Evolutionary conservation across 2,329 filamentous ascomycete species (phyloP), one percentile per base, ranked within the genome.

Genomic region (Botrytis elliptica): DNA sequence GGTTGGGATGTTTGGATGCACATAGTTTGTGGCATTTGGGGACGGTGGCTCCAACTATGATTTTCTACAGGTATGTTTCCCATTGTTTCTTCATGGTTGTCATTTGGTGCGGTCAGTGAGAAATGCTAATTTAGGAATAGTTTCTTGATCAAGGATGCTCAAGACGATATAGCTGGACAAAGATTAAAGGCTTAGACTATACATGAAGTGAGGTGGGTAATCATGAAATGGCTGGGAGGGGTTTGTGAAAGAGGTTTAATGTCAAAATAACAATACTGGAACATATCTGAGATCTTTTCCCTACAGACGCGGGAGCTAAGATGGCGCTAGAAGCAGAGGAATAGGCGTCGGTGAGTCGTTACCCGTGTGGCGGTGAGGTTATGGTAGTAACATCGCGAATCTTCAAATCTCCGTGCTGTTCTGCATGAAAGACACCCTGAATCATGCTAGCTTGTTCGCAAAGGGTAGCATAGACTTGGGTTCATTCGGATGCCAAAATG

Each of bases 21-120:
- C 96, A 99, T 84, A 95, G 93, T 80, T 83, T 99, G 76, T 99
- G 96, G 96, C 96, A 99, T 87, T 82, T 97, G 75, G 94, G 95
- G 73, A 99, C 96, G 0, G 95, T 99, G 69, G 88, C 88, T 46
- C 96, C 96, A 16, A 93, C 93, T 0, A 85, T 96, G 68, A 88
- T 97, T 85, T 98, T 93, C 93, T 99, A 99, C 83, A 94, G 92
- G 95, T 98, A 85, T 86, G 94, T 90, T 63, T 55, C 25, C 16
- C 18, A 38, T 38, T 18, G 44, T 14, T 40, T 16, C 20, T n/a
- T 12, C 1, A 7, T 12, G 1, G 1, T 5, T 16, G 29, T 40
- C 49, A n/a, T 25, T 4, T 3, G 36, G 9, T 18, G 52, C 22
- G 22, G 16, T 20, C 25, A 18, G 29, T 18, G 36, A 29, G 25